Evolutionary conservation across 202 grass and related monocot genomes (phyloP), one percentile per base, ranked within the genome.

Genomic region (Musa balbisiana): DNA sequence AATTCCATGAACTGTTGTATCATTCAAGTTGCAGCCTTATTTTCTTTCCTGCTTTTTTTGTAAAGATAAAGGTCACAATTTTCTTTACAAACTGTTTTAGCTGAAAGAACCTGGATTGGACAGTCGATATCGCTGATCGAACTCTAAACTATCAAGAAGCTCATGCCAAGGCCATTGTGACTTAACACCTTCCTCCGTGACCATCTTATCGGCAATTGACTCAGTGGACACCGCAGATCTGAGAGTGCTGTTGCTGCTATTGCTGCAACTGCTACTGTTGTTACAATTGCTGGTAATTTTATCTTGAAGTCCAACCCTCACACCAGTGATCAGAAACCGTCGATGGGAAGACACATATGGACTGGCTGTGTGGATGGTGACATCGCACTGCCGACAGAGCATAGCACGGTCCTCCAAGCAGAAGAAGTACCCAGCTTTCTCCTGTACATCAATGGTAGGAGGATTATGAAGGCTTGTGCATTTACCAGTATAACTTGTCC

Each of bases 291-390:
- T 70, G 64, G 62, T 52, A 49, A 60, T 76, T 51, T 80, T 51
- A 72, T 75, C 26, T 62, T 90, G 71, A 43, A 89, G 68, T 5
- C 59, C 84, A 64, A 96, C 80, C 62, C 85, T 83, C 63, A 92
- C 87, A n/a, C 89, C 87, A 68, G 92, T 92, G 83, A 92, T 73
- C 72, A 96, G 89, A 73, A 90, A 96, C 11, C 89, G 79, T 29
- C 82, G 83, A 84, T 92, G 92, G 0, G 82, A 67, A 6, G 89
- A 88, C 3, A 55, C 81, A 27, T 88, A 77, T n/a, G 73, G 80
- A 49, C 62, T 92, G 1, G 79, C 75, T 2, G 79, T 74, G 74
- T 96, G 92, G 43, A 92, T 78, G 59, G 83, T 76, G 52, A 92
- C 80, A 64, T 92, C 92, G 71, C 89, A 92, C 74, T 79, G 71